Evolutionary conservation across 2,329 filamentous ascomycete genomes (phyloP).

Genomic region (Phialemoniopsis sp.): DNA sequence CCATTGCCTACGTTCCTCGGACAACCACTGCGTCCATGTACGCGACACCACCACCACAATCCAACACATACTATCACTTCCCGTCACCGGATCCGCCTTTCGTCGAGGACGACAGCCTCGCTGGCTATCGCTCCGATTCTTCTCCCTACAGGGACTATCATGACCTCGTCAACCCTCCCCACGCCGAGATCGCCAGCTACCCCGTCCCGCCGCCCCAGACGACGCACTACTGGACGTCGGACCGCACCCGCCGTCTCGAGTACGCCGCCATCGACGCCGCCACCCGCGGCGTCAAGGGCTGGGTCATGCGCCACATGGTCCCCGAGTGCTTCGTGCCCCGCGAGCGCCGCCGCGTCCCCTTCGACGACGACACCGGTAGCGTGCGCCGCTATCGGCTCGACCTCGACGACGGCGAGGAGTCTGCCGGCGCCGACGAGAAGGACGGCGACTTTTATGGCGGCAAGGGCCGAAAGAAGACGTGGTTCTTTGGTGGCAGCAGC

Average conservation of each 20-base stretch:
- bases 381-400: conserved; percentile 59
- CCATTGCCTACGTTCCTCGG: conserved; percentile 16
- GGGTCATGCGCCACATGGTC: conserved; percentile 52
- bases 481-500: conserved; percentile 1
- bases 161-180: conserved; percentile 7
- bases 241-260: conserved; percentile 57
- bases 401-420: conserved; percentile 42
- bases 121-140: background rate
- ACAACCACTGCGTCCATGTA: conserved; percentile 18
- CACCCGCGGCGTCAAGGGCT: conserved; percentile 54
- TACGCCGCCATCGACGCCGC: conserved; percentile 65
- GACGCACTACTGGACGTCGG: conserved; percentile 64
- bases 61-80: conserved; percentile 38
- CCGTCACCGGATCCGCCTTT: conserved; percentile 24
- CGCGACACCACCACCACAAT: conserved; percentile 16
- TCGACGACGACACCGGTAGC: conserved; percentile 60
- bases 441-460: background rate
- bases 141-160: conserved; percentile 1
- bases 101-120: background rate
- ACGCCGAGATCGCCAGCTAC: conserved; percentile 17
- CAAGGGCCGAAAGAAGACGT: background rate
- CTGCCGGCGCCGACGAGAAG: conserved; percentile 9
- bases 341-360: conserved; percentile 43
- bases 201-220: conserved; percentile 48
- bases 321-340: conserved; percentile 57